Evolutionary conservation across 2,329 filamentous ascomycete species (phyloP).

Genomic region (Pseudogymnoascus sp.): DNA sequence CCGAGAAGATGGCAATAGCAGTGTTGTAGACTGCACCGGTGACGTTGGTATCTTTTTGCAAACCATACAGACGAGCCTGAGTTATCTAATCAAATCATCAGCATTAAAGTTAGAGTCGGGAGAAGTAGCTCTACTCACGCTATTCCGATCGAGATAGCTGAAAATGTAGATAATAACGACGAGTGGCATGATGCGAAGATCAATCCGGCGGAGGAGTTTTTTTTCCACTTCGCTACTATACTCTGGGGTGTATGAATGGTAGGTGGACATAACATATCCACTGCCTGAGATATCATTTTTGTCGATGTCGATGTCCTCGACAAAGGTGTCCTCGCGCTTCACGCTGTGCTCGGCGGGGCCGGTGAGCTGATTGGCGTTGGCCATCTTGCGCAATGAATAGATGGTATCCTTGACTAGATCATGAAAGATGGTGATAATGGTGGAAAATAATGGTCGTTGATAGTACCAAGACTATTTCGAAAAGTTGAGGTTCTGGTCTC

Average conservation of each 20-base stretch:
- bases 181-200: slow-evolving; percentile 33
- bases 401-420: neutral
- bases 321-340: neutral
- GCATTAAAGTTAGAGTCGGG: neutral
- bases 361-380: neutral
- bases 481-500: neutral
- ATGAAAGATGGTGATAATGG: neutral
- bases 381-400: neutral
- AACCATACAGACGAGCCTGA: neutral
- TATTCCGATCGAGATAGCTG: slow-evolving; percentile 36
- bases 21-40: neutral
- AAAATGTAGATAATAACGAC: slow-evolving; percentile 36
- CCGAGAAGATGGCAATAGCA: slow-evolving; percentile 17
- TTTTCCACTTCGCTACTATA: slow-evolving; percentile 23
- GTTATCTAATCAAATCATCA: neutral
- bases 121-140: neutral
- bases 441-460: neutral
- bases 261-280: neutral
- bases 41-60: neutral
- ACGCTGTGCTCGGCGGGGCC: neutral
- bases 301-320: neutral
- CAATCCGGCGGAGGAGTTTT: slow-evolving; percentile 32
- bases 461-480: neutral
- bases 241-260: neutral
- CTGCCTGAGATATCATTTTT: neutral